These are phyloP conservation scores for Colletotrichum graminicola DNA, from an alignment of 2,329 filamentous ascomycete genomes.

Conservation along the genomic window DNA sequence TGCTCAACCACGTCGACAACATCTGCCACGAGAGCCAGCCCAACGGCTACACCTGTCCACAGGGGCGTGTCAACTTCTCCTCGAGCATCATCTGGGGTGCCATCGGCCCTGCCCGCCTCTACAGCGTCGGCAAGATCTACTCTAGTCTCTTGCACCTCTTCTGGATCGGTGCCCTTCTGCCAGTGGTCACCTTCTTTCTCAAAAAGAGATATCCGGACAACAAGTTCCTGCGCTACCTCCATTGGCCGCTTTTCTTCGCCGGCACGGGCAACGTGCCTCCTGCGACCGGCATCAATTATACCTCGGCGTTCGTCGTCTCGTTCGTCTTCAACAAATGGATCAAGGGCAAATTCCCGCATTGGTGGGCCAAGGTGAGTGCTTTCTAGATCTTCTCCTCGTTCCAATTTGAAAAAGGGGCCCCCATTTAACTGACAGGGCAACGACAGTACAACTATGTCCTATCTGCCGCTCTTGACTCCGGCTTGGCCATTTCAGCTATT, in stretches of 20 bases:
- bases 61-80: slow-evolving; percentile 61
- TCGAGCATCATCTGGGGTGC: slow-evolving; percentile 64
- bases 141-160: slow-evolving; percentile 62
- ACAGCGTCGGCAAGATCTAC: slow-evolving; percentile 61
- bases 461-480: slow-evolving; percentile 57
- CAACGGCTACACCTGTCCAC: slow-evolving; percentile 62
- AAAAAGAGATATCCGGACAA: slow-evolving; percentile 24
- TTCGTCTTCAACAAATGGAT: slow-evolving; percentile 39
- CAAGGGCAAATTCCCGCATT: slow-evolving; percentile 33
- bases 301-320: slow-evolving; percentile 21
- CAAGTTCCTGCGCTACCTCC: slow-evolving; percentile 22
- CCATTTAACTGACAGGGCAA: background rate
- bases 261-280: slow-evolving; percentile 36
- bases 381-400: background rate
- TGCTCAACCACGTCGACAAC: slow-evolving; percentile 52
- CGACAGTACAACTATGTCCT: slow-evolving; percentile 53
- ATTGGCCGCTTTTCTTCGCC: slow-evolving; percentile 38
- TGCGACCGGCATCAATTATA: slow-evolving; percentile 37
- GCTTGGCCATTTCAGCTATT: slow-evolving; percentile 56
- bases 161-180: slow-evolving; percentile 55
- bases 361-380: slow-evolving; percentile 34
- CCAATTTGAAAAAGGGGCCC: background rate
- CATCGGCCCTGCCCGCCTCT: slow-evolving; percentile 63
- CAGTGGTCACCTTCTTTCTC: slow-evolving; percentile 33
- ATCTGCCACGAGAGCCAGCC: slow-evolving; percentile 57